phyloP scores from a whole-genome alignment of 2,329 filamentous ascomycete genomes.

The Botryotinia convoluta region DNA sequence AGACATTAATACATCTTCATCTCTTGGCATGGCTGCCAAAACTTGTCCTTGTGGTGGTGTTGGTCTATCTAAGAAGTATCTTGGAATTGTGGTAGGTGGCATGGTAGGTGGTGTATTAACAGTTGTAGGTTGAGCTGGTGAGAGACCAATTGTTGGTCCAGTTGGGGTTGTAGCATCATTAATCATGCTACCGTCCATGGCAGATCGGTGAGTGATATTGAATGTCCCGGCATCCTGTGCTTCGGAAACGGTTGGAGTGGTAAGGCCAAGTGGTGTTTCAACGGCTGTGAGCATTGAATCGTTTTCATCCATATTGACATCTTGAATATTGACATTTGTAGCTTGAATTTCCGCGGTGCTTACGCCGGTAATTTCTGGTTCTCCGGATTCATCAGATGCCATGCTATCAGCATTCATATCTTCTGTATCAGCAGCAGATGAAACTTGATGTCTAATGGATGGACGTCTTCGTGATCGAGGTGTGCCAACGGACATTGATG shows the following conservation, averaged over 20 bases:
- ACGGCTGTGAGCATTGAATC: constrained; percentile 72
- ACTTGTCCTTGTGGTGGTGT: constrained; percentile 67
- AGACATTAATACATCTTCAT: constrained; percentile 98
- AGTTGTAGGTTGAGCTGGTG: constrained; percentile 58
- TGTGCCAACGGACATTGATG: constrained; percentile 51
- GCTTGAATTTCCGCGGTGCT: constrained; percentile 77
- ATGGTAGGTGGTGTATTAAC: constrained; percentile 74
- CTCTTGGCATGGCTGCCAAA: constrained; percentile 87
- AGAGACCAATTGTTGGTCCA: constrained; percentile 68
- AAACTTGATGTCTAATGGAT: constrained; percentile 85
- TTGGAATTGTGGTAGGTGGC: constrained; percentile 68
- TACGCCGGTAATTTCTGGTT: constrained; percentile 69
- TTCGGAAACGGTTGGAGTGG: constrained; percentile 76
- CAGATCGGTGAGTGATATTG: constrained; percentile 84
- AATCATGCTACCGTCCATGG: constrained; percentile 80
- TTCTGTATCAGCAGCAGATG: constrained; percentile 80
- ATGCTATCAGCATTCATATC: constrained; percentile 83
- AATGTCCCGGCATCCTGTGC: constrained; percentile 85
- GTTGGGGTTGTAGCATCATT: constrained; percentile 67
- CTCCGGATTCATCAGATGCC: constrained; percentile 72
- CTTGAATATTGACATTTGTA: constrained; percentile 78
- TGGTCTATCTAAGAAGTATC: constrained; percentile 73
- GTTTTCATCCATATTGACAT: constrained; percentile 72
- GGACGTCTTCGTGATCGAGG: constrained; percentile 66
- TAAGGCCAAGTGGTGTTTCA: constrained; percentile 69